Evolutionary conservation across 768 basidiomycete species (phyloP), one percentile per base, ranked within the genome.

Genomic region (Dacryopinax spathularia): DNA sequence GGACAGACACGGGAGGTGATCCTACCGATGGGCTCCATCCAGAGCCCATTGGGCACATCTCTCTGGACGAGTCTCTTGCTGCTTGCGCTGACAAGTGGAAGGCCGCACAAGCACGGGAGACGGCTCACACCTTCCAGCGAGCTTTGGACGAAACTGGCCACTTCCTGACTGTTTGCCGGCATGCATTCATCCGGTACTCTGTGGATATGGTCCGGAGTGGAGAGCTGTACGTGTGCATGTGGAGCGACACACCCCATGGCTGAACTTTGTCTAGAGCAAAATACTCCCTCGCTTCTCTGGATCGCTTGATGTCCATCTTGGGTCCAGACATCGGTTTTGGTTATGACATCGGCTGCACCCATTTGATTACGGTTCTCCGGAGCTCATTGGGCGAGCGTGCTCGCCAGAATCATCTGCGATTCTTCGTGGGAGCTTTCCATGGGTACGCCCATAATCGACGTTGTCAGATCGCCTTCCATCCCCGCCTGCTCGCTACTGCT

Each of bases 391-490:
- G 18, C 36, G 35, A 56, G 6, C 25, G 31, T 22, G 48, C 48
- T 31, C 22, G 15, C 10, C 13, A 31, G 6, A 13, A 15, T 20
- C 3, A 29, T 2, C 48, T 56, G 25, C 48, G 48, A 4, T 56
- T 56, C 18, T 56, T 56, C 25, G 48, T 56, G 5, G 48, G 48
- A 4, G 37, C 37, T 7, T 35, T 62, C 18, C 62, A 62, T 20
- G 62, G 62, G 13, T 62, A 62, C 20, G 62, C 62, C 3, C 62
- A 62, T 33, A 62, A 62, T 20, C 62, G 62, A 7, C 62, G 31
- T 9, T 78, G 76, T 56, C 76, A 77, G 62, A 61, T 72, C 1
- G n/a, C 61, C 3, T 65, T 72, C 62, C 76, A 76, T 60, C 75
- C 73, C n/a, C 69, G 70, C 60, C 61, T 48, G 41, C 70, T 74